Evolutionary conservation across 768 basidiomycete genomes (phyloP), one percentile per base, ranked within the genome.

Genomic region (Serendipita sp.): DNA sequence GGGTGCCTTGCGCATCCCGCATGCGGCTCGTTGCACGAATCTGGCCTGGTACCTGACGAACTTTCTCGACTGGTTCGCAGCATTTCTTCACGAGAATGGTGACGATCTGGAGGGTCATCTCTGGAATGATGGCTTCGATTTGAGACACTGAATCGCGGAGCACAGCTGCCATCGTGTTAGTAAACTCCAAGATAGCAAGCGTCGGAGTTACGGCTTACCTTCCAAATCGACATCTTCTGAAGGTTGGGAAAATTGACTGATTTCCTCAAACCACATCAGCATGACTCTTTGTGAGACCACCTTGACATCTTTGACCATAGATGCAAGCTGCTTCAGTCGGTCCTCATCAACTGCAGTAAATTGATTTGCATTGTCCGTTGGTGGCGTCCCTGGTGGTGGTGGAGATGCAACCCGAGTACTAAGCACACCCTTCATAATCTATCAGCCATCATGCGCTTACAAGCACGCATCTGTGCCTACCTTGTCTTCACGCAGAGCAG

Each of bases 21-120:
- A 85, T 85, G 73, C 81, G 83, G 63, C 87, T 81, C 85, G 86
- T 85, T 15, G 89, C 89, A 63, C 94, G 81, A 69, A 94, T 89
- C 70, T 97, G 93, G 0, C 88, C 86, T 1, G 91, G 91, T 70
- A 97, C 89, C 0, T 89, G 87, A 56, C 89, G 82, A 65, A 97
- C 89, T 13, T 88, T 84, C 35, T 86, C 81, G 48, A 98, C 80
- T 5, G 85, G 83, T 68, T 96, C 94, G 67, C 84, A 86, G 68
- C 88, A 91, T n/a, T 91, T 83, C 66, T 82, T 81, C 16, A 83
- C 83, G 32, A 98, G 76, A 63, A 95, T 85, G 10, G 76, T 71
- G 30, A 88, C 73, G 64, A 95, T 81, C 64, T 89, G 85, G 32
- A 72, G 77, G 3, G 84, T 81, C 65, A 89, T 73, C 2, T 82